phyloP scores from a whole-genome alignment of 2,329 filamentous ascomycete species.

The Septoria linicola region DNA sequence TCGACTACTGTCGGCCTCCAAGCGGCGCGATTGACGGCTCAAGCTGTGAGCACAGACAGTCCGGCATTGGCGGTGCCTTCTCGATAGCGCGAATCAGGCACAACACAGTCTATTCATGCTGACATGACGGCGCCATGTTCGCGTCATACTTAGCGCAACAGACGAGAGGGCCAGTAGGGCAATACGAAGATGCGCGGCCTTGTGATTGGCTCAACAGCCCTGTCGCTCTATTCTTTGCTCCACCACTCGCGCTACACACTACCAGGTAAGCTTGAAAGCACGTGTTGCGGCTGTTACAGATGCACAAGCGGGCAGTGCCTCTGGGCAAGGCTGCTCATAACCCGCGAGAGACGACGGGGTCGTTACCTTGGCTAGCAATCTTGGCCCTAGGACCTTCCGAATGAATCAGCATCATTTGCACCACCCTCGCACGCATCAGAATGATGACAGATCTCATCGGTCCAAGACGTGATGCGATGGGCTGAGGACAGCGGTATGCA shows the following conservation, averaged over 20 bases:
- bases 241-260: background rate
- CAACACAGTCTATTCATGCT: background rate
- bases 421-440: no score
- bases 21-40: background rate
- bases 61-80: background rate
- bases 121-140: constrained; percentile 5
- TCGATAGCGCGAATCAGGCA: constrained; percentile 5
- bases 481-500: background rate
- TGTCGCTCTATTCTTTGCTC: background rate
- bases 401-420: no score
- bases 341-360: no score
- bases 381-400: no score
- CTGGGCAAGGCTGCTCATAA: no score
- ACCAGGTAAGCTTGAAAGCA: background rate
- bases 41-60: constrained; percentile 1
- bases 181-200: background rate
- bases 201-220: no score
- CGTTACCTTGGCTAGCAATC: no score
- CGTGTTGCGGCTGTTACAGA: background rate
- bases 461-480: no score
- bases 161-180: background rate
- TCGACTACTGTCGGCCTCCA: background rate
- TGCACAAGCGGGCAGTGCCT: background rate
- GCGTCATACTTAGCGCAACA: constrained; percentile 7
- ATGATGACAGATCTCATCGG: no score